These are phyloP conservation scores for Pyricularia grisea DNA, from an alignment of 2,329 filamentous ascomycete species.

Conservation along the genomic window DNA sequence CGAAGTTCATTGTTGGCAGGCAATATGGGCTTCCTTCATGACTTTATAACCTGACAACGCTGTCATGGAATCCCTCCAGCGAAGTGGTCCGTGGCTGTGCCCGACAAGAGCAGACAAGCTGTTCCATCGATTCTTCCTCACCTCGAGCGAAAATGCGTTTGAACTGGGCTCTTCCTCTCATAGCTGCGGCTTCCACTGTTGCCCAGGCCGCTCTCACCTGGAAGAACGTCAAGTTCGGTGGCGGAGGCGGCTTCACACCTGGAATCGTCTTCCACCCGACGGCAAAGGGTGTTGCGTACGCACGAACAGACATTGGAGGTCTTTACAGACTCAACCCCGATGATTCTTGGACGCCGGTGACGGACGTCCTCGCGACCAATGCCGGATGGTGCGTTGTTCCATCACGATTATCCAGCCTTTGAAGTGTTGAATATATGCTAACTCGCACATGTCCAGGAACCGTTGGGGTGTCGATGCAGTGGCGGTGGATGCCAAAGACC, in stretches of 20 bases:
- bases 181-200: constrained; percentile 12
- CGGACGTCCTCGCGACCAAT: constrained; percentile 33
- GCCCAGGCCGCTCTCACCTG: constrained; percentile 27
- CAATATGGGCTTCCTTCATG: neutral
- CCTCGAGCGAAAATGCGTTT: neutral
- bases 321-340: constrained; percentile 45
- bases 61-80: neutral
- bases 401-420: neutral
- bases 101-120: neutral
- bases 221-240: constrained; percentile 43
- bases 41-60: neutral
- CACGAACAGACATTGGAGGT: constrained; percentile 48
- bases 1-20: neutral
- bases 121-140: neutral
- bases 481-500: constrained; percentile 43
- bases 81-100: neutral
- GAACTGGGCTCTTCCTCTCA: neutral
- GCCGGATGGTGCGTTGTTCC: constrained; percentile 29
- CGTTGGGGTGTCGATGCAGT: constrained; percentile 49
- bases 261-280: constrained; percentile 48
- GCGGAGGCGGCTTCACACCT: constrained; percentile 46
- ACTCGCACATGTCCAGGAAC: constrained; percentile 25
- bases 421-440: neutral
- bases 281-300: constrained; percentile 40
- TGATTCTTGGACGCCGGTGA: constrained; percentile 45